Conservation (phyloP, 2,329 filamentous ascomycete genomes). For the Aspergillus costaricaensis region DNA sequence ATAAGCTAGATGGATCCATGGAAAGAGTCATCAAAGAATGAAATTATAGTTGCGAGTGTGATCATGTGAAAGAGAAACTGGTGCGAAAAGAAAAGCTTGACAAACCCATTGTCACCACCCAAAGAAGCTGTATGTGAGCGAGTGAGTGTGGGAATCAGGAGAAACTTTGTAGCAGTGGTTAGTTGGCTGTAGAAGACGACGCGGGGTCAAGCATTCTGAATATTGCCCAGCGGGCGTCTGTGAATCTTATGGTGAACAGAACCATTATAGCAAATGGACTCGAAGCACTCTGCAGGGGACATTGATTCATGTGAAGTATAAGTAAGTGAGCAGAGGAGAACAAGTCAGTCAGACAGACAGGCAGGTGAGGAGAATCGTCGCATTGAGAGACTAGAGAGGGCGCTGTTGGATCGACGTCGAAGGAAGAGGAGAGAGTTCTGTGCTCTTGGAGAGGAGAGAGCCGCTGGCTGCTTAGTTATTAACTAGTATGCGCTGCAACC, state of each 20-base stretch:
- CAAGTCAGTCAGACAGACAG: too few species aligned
- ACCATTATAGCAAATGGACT: neutral
- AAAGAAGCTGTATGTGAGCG: neutral
- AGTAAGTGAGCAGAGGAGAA: too few species aligned
- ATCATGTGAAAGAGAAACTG: neutral
- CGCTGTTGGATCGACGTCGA: too few species aligned
- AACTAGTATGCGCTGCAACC: neutral
- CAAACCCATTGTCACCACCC: too few species aligned
- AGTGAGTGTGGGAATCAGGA: neutral
- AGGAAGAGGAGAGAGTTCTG: too few species aligned
- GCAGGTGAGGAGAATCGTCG: too few species aligned
- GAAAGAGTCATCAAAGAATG: neutral
- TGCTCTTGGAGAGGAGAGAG: too few species aligned
- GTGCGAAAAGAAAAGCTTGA: neutral
- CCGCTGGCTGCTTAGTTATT: too few species aligned
- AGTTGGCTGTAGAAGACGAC: neutral
- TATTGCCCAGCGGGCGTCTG: neutral
- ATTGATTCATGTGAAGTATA: neutral
- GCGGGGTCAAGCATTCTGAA: neutral
- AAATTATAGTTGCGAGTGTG: neutral
- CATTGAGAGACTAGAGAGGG: too few species aligned
- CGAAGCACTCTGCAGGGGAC: neutral
- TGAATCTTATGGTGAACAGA: neutral
- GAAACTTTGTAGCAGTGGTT: neutral
- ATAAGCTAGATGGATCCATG: constrained; percentile 1